A percentile compares a stretch with the other conserved stretches of the same genome.
Conservation (phyloP, 1,284 basidiomycete genomes). For the Albatrellus sp. region DNA sequence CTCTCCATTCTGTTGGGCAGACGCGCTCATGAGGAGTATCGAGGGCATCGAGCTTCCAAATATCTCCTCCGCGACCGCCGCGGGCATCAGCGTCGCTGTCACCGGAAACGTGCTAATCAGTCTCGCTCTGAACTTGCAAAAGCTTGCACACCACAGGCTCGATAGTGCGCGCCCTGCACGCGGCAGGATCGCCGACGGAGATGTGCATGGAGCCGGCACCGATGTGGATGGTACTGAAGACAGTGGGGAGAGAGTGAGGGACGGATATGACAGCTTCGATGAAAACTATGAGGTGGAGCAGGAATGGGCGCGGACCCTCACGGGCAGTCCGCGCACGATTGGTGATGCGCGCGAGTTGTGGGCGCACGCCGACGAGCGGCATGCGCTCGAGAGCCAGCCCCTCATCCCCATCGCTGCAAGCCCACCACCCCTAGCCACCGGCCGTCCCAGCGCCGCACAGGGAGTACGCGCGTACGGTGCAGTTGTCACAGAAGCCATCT, state of each 20-base stretch:
- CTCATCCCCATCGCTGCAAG: background rate
- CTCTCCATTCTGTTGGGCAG: background rate
- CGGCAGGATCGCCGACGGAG: background rate
- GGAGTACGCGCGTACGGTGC: slow-evolving; percentile 2
- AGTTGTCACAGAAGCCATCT: background rate
- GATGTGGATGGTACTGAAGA: slow-evolving; percentile 2
- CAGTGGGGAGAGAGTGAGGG: background rate
- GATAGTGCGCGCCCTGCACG: slow-evolving; percentile 24
- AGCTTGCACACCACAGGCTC: slow-evolving; percentile 76
- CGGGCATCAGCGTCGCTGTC: slow-evolving; percentile 79
- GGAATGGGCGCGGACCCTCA: background rate
- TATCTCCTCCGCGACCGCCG: slow-evolving; percentile 45
- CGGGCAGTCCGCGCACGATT: too few relatives aligned
- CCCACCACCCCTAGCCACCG: background rate
- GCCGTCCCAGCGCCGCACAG: background rate
- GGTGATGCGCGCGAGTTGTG: background rate
- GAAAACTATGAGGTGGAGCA: background rate
- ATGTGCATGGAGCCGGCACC: slow-evolving; percentile 1
- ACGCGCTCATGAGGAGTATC: slow-evolving; percentile 9
- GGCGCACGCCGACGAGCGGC: background rate
- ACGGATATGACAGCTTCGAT: background rate
- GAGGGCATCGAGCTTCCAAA: slow-evolving; percentile 36
- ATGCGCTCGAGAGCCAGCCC: background rate
- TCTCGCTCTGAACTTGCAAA: slow-evolving; percentile 83
- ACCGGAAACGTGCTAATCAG: slow-evolving; percentile 84